These are phyloP conservation scores for Mariannaea elegans DNA, from an alignment of 2,329 filamentous ascomycete genomes.

Conservation along the genomic window DNA sequence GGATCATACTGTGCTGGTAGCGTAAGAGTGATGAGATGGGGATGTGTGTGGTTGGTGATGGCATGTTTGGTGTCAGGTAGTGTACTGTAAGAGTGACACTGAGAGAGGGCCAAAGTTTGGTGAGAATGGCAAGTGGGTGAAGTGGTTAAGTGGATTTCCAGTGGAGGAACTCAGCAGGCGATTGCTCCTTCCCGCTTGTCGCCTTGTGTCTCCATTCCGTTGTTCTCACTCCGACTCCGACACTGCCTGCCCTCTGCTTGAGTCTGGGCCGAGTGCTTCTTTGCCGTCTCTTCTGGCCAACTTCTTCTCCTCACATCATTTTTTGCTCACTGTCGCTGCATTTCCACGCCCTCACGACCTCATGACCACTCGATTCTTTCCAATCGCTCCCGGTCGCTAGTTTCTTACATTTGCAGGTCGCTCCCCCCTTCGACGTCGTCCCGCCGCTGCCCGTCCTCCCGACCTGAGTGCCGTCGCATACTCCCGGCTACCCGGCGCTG, in stretches of 20 bases:
- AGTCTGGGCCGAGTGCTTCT: too few relatives aligned
- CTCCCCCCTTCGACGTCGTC: background rate
- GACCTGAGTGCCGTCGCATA: slow-evolving; percentile 13
- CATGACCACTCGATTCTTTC: background rate
- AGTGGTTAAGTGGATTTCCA: slow-evolving; percentile 9
- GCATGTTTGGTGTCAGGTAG: background rate
- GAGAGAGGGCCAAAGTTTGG: background rate
- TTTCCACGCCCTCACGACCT: background rate
- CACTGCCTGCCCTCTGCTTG: too few relatives aligned
- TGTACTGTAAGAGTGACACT: background rate
- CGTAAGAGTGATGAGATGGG: background rate
- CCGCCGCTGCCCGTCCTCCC: slow-evolving; percentile 1
- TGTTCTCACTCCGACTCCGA: too few relatives aligned
- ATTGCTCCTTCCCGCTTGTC: slow-evolving; percentile 3
- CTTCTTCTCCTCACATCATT: background rate
- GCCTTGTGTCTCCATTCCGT: background rate
- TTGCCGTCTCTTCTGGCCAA: background rate
- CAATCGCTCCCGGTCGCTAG: background rate
- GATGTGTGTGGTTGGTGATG: background rate
- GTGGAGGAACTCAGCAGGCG: slow-evolving; percentile 10
- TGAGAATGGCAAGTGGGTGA: slow-evolving; percentile 5
- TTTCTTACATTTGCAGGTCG: background rate
- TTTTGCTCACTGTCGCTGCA: background rate
- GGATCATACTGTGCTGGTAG: background rate
- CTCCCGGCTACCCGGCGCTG: slow-evolving; percentile 13